Evolutionary conservation across 1,284 basidiomycete species (phyloP).

Genomic region (Gastroboletus turbinatus): DNA sequence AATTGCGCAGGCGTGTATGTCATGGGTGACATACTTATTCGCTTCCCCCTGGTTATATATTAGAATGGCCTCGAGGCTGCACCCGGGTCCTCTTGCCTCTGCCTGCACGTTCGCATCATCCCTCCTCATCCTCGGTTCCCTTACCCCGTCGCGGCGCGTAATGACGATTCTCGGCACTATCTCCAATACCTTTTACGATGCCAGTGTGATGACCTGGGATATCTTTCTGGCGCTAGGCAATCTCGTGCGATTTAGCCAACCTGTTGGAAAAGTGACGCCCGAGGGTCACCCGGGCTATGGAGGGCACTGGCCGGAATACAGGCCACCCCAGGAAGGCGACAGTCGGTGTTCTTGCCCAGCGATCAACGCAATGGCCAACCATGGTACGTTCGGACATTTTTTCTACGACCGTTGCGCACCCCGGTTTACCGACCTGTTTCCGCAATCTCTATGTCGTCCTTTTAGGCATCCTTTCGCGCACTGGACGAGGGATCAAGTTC

Average conservation of each 20-base stretch:
- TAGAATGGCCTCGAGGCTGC: neutral
- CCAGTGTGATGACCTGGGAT: constrained; percentile 53
- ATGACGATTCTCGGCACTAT: constrained; percentile 27
- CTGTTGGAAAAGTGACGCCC: constrained; percentile 54
- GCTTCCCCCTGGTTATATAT: neutral
- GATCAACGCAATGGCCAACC: constrained; percentile 74
- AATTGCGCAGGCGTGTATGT: neutral
- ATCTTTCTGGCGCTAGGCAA: constrained; percentile 54
- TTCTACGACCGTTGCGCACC: neutral
- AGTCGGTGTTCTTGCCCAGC: constrained; percentile 70
- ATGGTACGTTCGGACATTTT: constrained; percentile 46
- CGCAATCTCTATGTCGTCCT: neutral
- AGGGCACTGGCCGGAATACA: constrained; percentile 71
- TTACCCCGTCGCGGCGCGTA: neutral
- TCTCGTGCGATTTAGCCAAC: constrained; percentile 48
- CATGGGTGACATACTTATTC: neutral
- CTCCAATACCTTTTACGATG: constrained; percentile 33
- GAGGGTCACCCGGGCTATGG: constrained; percentile 55
- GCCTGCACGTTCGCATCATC: neutral
- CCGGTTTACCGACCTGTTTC: neutral
- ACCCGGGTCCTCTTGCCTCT: no score
- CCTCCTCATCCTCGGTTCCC: neutral
- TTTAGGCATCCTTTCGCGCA: constrained; percentile 64
- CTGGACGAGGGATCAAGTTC: constrained; percentile 68
- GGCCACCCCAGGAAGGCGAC: constrained; percentile 55